Base-by-base conservation (phyloP, 306 rosid genomes). In the Malus sieversii region DNA sequence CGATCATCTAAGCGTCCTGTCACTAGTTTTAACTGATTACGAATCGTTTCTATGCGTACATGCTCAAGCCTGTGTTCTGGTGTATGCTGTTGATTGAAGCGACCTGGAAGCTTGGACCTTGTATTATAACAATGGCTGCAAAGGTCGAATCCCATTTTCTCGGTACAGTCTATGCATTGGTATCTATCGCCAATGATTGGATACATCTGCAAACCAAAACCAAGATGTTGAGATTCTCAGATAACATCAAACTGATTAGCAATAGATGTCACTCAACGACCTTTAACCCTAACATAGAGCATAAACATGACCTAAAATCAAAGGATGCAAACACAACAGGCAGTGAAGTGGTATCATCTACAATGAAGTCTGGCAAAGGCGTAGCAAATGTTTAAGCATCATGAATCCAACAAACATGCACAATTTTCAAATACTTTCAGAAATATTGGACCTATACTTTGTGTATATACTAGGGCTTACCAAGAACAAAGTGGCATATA, bases 41-140 rank as follows among this genome's bases (percentile, higher is more conserved):
- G 45, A 42, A 42, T 38, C 0, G 42, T 7, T 4, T 38, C 42
- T 38, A 4, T 9, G 3, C 3, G 45, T 42, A 42, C 9, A 38
- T 38, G 45, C 45, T 42, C 3, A 42, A 42, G 45, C 12, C 45
- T 42, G 45, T 42, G 45, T 42, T 42, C 45, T 35, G 94, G 84
- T 45, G 88, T 90, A 80, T 93, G 98, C 80, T 91, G 90, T 85
- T 93, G 98, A 84, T 93, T 93, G 81, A 93, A 91, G 71, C 97
- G 93, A 67, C 98, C 98, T 0, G 96, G 98, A 83, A 85, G 96
- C 88, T 88, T 93, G 68, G 91, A 75, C 8, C 52, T 57, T 30
- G 85, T 79, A 66, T 86, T 88, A 53, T 87, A 88, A 84, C 98
- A 93, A 59, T 85, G 82, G 33, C 88, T 79, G 66, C 98, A 93